A percentile compares a stretch with the other conserved stretches of the same genome.
Evolutionary conservation across 179 eudicot genomes (phyloP).

Genomic region (Silene vulgaris): DNA sequence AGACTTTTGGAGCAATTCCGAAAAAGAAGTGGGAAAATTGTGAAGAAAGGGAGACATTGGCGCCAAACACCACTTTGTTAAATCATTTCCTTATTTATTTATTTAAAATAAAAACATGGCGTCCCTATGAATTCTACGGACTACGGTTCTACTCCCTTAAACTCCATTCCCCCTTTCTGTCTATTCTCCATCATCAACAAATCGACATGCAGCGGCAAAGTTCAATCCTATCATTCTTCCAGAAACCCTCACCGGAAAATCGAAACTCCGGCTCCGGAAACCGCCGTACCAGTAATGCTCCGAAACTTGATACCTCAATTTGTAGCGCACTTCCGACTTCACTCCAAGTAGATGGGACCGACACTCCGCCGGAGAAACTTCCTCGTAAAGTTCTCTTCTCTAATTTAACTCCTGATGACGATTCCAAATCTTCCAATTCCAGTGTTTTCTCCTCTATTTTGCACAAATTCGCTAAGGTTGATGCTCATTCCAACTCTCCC

Average conservation of each 20-base stretch:
- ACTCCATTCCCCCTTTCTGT: too few species aligned
- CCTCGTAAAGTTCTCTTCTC: conserved; percentile 50
- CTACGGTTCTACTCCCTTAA: too few species aligned
- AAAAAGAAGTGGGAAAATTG: not conserved
- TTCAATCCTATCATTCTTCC: conserved; percentile 74
- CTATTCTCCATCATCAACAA: not conserved
- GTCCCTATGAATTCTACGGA: not conserved
- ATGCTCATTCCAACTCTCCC: conserved; percentile 22
- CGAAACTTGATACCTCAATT: too few species aligned
- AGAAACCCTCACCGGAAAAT: conserved; percentile 49
- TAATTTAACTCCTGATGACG: conserved; percentile 33
- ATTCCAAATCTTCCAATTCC: conserved; percentile 32
- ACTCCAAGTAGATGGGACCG: conserved; percentile 24
- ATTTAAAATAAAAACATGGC: not conserved
- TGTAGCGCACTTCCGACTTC: too few species aligned
- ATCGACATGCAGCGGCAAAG: conserved; percentile 60
- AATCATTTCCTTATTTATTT: not conserved
- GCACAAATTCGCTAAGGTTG: conserved; percentile 62
- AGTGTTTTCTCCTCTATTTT: conserved; percentile 56
- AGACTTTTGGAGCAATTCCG: too few species aligned
- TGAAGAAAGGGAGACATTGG: not conserved
- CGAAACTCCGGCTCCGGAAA: conserved; percentile 25
- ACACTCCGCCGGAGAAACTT: conserved; percentile 90
- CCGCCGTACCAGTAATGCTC: conserved; percentile 14
- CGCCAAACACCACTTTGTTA: not conserved